Conservation (phyloP, 371 early-diverging fungal genomes). For the Actinomucor elegans region DNA sequence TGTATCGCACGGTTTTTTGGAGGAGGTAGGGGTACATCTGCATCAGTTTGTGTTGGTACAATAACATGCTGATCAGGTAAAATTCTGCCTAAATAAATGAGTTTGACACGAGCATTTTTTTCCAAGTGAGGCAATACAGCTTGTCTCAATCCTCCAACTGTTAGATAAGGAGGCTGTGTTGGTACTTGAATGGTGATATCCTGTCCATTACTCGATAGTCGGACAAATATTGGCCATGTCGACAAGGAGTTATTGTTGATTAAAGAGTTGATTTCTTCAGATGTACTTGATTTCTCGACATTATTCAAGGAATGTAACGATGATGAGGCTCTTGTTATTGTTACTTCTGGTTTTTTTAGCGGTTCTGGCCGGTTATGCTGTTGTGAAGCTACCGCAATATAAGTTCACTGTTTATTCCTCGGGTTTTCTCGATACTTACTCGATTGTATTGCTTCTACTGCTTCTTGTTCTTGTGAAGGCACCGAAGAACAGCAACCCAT, state of each 20-base stretch:
- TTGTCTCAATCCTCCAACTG: constrained; percentile 8
- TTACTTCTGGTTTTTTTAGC: constrained; percentile 1
- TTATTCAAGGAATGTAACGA: constrained; percentile 9
- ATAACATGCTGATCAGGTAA: constrained; percentile 18
- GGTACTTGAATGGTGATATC: constrained; percentile 19
- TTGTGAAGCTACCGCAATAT: no score
- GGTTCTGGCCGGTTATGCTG: neutral
- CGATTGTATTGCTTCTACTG: neutral
- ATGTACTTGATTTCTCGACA: constrained; percentile 4
- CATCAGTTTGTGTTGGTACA: constrained; percentile 13
- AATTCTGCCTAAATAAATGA: constrained; percentile 23
- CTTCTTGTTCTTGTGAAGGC: constrained; percentile 7
- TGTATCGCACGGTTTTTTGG: constrained; percentile 12
- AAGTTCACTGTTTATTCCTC: neutral
- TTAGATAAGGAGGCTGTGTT: constrained; percentile 20
- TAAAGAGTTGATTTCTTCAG: neutral
- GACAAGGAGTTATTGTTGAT: neutral
- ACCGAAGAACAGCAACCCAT: constrained; percentile 22
- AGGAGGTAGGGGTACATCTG: constrained; percentile 12
- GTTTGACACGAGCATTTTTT: constrained; percentile 10
- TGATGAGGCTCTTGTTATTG: constrained; percentile 1
- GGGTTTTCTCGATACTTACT: neutral
- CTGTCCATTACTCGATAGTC: constrained; percentile 22
- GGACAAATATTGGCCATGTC: constrained; percentile 22
- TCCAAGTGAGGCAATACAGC: constrained; percentile 15